These are phyloP conservation scores for Manihot esculenta DNA, from an alignment of 441 rosid species.

Conservation along the genomic window DNA sequence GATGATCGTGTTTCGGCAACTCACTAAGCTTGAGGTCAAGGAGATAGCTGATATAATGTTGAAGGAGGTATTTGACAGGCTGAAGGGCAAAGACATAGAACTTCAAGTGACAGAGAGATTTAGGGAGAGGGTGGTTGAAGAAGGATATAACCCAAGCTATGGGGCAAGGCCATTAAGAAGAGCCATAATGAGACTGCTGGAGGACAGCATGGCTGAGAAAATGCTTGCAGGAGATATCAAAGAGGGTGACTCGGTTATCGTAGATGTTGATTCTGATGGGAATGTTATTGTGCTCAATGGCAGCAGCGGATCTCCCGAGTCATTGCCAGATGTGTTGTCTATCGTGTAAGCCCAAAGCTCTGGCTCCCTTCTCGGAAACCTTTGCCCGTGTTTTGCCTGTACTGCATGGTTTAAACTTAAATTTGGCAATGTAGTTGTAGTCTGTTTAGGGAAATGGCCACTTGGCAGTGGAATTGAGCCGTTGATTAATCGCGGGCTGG, in stretches of 20 bases:
- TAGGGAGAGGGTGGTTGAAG: conserved; percentile 87
- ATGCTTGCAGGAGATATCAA: conserved; percentile 97
- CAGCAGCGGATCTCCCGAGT: conserved; percentile 60
- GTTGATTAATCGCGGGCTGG: conserved; percentile 17
- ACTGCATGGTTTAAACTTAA: conserved; percentile 17
- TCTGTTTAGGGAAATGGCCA: conserved; percentile 30
- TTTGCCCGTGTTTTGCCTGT: conserved; percentile 31
- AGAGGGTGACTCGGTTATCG: conserved; percentile 91
- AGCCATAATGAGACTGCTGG: conserved; percentile 93
- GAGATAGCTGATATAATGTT: conserved; percentile 94
- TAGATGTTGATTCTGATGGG: conserved; percentile 84
- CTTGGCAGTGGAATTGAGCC: conserved; percentile 24
- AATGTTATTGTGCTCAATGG: conserved; percentile 86
- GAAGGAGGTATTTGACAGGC: conserved; percentile 78
- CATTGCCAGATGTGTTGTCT: conserved; percentile 56
- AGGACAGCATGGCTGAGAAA: conserved; percentile 99
- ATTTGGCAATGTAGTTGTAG: conserved; percentile 26
- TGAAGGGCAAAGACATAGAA: conserved; percentile 80
- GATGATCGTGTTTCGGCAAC: conserved; percentile 95
- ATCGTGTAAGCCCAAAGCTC: conserved; percentile 37
- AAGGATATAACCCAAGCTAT: conserved; percentile 93
- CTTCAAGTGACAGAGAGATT: conserved; percentile 96
- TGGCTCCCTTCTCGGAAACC: neutral
- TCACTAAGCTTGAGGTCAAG: conserved; percentile 91
- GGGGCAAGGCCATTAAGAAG: conserved; percentile 98